phyloP scores from a whole-genome alignment of 768 basidiomycete genomes.

The Symmetrospora coprosmae region DNA sequence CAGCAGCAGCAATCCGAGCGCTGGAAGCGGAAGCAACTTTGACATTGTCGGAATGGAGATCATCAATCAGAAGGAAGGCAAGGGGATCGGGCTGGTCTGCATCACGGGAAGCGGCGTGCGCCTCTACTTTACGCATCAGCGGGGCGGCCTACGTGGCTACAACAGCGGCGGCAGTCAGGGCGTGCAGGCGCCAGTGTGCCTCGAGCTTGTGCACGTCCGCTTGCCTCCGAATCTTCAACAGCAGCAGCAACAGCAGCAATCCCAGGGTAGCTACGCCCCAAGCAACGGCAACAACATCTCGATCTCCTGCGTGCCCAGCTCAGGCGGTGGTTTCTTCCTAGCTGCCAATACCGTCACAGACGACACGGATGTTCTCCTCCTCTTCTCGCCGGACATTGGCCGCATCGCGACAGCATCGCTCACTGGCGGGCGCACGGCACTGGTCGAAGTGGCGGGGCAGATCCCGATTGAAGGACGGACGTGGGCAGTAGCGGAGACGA shows the following conservation, averaged over 20 bases:
- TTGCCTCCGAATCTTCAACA: conserved; percentile 53
- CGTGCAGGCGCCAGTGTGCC: conserved; percentile 36
- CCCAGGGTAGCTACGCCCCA: too few relatives aligned
- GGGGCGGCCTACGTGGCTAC: conserved; percentile 31
- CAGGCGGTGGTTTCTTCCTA: conserved; percentile 26
- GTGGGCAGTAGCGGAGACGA: conserved; percentile 56
- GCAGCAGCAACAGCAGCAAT: conserved; percentile 47
- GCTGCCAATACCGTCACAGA: conserved; percentile 30
- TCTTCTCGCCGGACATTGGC: conserved; percentile 29
- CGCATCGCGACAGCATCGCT: conserved; percentile 9
- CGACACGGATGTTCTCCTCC: conserved; percentile 32
- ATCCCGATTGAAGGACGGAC: conserved; percentile 68
- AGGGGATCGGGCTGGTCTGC: conserved; percentile 58
- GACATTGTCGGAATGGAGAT: conserved; percentile 57
- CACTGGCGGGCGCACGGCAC: conserved; percentile 13
- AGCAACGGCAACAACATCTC: conserved; percentile 50
- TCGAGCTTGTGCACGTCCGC: conserved; percentile 64
- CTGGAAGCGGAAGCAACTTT: too few relatives aligned
- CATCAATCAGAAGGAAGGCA: conserved; percentile 53
- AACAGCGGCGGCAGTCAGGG: conserved; percentile 30
- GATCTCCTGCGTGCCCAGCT: background rate
- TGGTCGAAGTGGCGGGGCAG: conserved; percentile 63
- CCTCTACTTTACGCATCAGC: conserved; percentile 53
- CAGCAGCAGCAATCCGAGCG: conserved; percentile 41
- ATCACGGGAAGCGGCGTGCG: conserved; percentile 69